A percentile compares a stretch with the other conserved stretches of the same genome.
Conservation (phyloP, 2,329 filamentous ascomycete species). For the Pyrenochaeta sp. region DNA sequence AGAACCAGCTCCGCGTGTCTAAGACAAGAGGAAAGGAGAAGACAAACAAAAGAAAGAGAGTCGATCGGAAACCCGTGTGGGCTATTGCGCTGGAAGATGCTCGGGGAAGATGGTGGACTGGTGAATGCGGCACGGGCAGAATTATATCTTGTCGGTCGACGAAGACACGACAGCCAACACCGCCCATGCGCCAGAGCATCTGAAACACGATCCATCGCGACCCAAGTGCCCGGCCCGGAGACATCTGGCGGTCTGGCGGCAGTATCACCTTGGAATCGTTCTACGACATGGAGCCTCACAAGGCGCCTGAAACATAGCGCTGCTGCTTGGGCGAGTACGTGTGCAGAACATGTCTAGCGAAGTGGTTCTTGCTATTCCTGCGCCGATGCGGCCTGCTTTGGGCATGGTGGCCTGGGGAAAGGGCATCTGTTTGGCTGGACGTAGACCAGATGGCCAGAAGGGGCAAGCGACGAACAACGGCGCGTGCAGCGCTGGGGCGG, state of each 20-base stretch:
- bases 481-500: conserved; percentile 46
- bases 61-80: conserved; percentile 50
- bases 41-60: conserved; percentile 36
- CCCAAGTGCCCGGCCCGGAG: conserved; percentile 32
- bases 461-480: conserved; percentile 36
- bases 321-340: conserved; percentile 43
- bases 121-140: conserved; percentile 46
- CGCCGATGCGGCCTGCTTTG: conserved; percentile 20
- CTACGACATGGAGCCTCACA: conserved; percentile 36
- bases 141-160: conserved; percentile 49
- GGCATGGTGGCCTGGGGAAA: conserved; percentile 20
- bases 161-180: conserved; percentile 44
- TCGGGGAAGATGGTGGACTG: conserved; percentile 31
- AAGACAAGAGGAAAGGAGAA: conserved; percentile 47
- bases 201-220: conserved; percentile 51
- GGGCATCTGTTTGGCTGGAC: conserved; percentile 37
- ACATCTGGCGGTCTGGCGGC: conserved; percentile 40
- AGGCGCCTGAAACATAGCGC: conserved; percentile 47
- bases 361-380: conserved; percentile 36
- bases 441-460: conserved; percentile 28
- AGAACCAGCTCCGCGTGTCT: conserved; percentile 56
- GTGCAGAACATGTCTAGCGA: conserved; percentile 31
- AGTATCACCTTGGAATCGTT: conserved; percentile 37
- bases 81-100: conserved; percentile 39
- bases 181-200: conserved; percentile 45